Base-by-base conservation (phyloP, 2,329 filamentous ascomycete species). In the Alternaria ventricosa region DNA sequence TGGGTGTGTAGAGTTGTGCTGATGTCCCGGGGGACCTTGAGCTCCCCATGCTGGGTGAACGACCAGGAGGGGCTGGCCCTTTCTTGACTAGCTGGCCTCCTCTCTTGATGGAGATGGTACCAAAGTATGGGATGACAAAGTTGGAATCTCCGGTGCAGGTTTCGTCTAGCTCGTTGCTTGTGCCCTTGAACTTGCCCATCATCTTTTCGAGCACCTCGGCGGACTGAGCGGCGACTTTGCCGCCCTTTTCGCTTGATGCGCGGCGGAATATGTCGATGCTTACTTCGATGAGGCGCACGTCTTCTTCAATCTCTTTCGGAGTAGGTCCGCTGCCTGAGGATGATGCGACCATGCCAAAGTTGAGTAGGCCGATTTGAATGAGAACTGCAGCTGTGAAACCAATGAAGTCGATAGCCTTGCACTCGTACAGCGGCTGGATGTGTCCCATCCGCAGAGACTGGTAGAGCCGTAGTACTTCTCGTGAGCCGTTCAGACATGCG, bases 341-440 rank as follows among this genome's bases (percentile, higher is more conserved):
- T 0, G 59, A 61, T 8, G 33, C 41, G 6, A 46, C 59, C 6
- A 65, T 57, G 47, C 77, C 75, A 47, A 79, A 80, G 55, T 79
- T 80, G 64, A 82, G 73, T 7, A 82, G 73, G 3, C 81, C 80
- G n/a, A 84, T 75, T 10, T 82, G 72, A 30, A 84, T 71, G 22
- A 84, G 73, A 2, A 83, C 77, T 4, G 82, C 80, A 6, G 80
- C 78, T 1, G 81, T 84, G 71, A 84, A 84, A 41, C 79, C 83
- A 43, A 83, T 78, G 61, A 84, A 84, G 66, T 84, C 83, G 18
- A 82, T 73, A 9, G 81, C 81, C 60, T 83, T 83, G 75, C 83
- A 84, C 61, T 84, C 81, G 69, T 82, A 84, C 0, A 83, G 68
- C 11, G 79, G 79, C 58, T 77, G 75, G 2, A 67, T 72, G 56